phyloP scores from a whole-genome alignment of 163 green algal genomes.

The Smithsoniella earleae region DNA sequence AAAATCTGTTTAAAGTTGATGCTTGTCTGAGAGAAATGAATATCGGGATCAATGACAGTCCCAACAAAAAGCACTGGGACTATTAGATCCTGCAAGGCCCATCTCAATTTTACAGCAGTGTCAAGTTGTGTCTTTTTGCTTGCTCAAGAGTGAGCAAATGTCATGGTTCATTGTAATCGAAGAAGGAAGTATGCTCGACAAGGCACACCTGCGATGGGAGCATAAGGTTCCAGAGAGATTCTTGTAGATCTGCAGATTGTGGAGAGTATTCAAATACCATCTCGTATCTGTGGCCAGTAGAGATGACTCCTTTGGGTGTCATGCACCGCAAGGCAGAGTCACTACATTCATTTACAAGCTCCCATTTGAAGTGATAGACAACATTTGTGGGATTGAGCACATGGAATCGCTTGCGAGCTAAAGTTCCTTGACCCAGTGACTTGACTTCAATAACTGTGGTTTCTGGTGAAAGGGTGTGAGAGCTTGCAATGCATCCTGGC shows the following conservation, averaged over 20 bases:
- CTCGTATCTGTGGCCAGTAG: conserved; percentile 52
- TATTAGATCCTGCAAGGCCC: not conserved
- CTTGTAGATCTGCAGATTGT: conserved; percentile 39
- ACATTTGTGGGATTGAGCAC: conserved; percentile 73
- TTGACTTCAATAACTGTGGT: conserved; percentile 53
- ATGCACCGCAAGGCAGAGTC: conserved; percentile 40
- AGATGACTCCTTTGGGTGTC: conserved; percentile 39
- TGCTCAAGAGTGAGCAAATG: too few species aligned
- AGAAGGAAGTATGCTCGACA: too few species aligned
- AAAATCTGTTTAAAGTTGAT: not conserved
- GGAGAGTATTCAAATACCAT: conserved; percentile 76
- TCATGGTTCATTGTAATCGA: too few species aligned
- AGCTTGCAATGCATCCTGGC: conserved; percentile 54
- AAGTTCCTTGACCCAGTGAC: conserved; percentile 54
- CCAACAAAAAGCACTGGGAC: not conserved
- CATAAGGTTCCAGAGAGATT: conserved; percentile 66
- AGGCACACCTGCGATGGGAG: conserved; percentile 64
- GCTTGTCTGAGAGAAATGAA: not conserved
- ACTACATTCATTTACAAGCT: conserved; percentile 21
- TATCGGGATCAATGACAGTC: not conserved
- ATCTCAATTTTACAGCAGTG: too few species aligned
- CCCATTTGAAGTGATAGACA: conserved; percentile 67
- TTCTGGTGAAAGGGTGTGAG: not conserved
- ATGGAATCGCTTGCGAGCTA: conserved; percentile 66
- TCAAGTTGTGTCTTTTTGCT: too few species aligned